Evolutionary conservation across 75 land plant genomes (phyloP).

Genomic region (Picea glauca): DNA sequence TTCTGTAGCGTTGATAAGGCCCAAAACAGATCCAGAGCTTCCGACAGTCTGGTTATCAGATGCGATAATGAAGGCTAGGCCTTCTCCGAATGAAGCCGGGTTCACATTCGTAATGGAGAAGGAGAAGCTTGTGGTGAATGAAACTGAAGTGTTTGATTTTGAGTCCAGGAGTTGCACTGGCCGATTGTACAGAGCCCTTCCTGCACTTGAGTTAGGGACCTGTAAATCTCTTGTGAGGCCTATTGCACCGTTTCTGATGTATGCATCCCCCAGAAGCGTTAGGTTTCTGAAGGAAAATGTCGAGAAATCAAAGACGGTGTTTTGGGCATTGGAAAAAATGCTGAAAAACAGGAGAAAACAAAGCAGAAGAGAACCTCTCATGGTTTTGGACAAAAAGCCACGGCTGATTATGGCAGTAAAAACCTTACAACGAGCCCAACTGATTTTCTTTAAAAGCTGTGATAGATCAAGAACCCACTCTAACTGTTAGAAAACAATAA

Average conservation of each 20-base stretch:
- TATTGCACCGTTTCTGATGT: constrained; percentile 40
- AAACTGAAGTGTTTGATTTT: constrained; percentile 36
- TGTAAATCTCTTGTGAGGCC: constrained; percentile 44
- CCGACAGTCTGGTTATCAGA: constrained; percentile 55
- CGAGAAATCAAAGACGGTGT: constrained; percentile 21
- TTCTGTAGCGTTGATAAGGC: constrained; percentile 47
- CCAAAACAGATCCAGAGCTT: constrained; percentile 51
- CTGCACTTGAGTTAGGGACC: constrained; percentile 53
- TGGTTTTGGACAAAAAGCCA: background rate
- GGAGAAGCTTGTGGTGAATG: constrained; percentile 58
- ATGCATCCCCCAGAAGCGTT: constrained; percentile 64
- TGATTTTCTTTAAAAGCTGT: background rate
- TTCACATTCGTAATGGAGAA: constrained; percentile 50
- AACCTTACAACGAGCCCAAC: background rate
- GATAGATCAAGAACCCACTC: background rate
- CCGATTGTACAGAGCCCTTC: constrained; percentile 38
- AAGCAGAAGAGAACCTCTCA: background rate
- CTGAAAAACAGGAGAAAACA: background rate
- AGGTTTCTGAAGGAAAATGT: constrained; percentile 40
- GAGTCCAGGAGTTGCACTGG: constrained; percentile 47
- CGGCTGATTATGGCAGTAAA: background rate
- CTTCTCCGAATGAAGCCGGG: constrained; percentile 46
- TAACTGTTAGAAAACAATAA: background rate
- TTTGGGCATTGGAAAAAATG: background rate
- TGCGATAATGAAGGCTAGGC: constrained; percentile 58